phyloP scores from a whole-genome alignment of 2,329 filamentous ascomycete genomes.

The Colletotrichum truncatum region DNA sequence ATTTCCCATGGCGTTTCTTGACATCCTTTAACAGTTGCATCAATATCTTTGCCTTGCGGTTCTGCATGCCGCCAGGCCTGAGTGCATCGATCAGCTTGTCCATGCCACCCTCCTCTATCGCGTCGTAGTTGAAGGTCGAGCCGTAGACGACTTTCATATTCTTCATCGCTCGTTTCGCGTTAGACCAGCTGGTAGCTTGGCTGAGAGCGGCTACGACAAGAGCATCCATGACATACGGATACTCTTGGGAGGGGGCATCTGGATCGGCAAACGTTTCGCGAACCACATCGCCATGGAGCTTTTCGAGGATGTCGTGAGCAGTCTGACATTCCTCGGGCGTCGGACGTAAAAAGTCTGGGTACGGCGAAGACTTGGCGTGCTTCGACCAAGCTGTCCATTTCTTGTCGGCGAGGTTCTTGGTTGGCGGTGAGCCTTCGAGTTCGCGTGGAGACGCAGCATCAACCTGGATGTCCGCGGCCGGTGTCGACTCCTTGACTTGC shows the following conservation, averaged over 20 bases:
- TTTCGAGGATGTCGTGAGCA: neutral
- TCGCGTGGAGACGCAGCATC: neutral
- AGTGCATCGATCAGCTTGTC: slow-evolving; percentile 5
- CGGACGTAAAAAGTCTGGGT: neutral
- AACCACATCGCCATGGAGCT: slow-evolving; percentile 5
- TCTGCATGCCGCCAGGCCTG: slow-evolving; percentile 13
- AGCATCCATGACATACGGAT: slow-evolving; percentile 9
- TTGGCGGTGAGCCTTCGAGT: neutral
- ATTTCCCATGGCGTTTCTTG: slow-evolving; percentile 4
- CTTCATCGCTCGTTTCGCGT: slow-evolving; percentile 19
- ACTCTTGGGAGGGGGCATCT: neutral
- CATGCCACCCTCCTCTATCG: slow-evolving; percentile 4
- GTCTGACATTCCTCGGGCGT: neutral
- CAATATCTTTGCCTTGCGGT: slow-evolving; percentile 11
- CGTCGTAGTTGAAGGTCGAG: slow-evolving; percentile 4
- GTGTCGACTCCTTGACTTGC: neutral
- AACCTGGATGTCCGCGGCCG: neutral
- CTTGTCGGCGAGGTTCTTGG: neutral
- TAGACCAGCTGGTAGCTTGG: slow-evolving; percentile 10
- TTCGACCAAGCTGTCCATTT: neutral
- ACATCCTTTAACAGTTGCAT: slow-evolving; percentile 6
- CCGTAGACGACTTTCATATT: slow-evolving; percentile 13
- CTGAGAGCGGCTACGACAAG: slow-evolving; percentile 17
- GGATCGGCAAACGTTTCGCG: neutral
- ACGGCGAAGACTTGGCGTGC: slow-evolving; percentile 1